Percentiles rank a stretch among this genome's conserved stretches.
Conservation (phyloP, 495 filamentous ascomycete genomes). For the Aspergillus homomorphus region DNA sequence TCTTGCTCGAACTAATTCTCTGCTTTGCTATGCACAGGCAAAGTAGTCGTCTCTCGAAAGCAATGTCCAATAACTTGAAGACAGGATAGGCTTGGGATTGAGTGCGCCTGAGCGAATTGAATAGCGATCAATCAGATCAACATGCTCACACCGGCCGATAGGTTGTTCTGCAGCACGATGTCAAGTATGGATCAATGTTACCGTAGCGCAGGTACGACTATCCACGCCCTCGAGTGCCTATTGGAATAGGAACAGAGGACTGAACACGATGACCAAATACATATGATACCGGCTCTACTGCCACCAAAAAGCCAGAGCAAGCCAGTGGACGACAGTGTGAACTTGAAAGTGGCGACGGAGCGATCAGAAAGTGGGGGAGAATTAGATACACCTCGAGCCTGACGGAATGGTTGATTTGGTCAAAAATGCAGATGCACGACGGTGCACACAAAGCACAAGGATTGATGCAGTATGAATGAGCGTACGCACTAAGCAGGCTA, state of each 20-base stretch:
- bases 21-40: too few relatives aligned
- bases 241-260: background rate
- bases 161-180: background rate
- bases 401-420: background rate
- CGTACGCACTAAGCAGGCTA: conserved; percentile 12
- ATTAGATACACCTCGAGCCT: background rate
- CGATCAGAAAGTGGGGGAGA: background rate
- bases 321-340: background rate
- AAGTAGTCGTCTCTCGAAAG: background rate
- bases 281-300: background rate
- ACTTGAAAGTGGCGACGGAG: background rate
- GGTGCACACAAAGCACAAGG: conserved; percentile 22
- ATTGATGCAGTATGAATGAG: conserved; percentile 10
- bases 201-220: background rate
- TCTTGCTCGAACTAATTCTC: too few relatives aligned
- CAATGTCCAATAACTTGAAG: background rate
- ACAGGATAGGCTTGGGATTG: background rate
- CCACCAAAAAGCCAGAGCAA: background rate
- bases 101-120: background rate
- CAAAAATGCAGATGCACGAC: conserved; percentile 5
- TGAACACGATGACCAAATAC: background rate
- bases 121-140: background rate
- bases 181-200: background rate
- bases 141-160: background rate
- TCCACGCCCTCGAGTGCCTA: background rate